Evolutionary conservation across 2,329 filamentous ascomycete species (phyloP), one percentile per base, ranked within the genome.

Genomic region (Hypoxylon sp.): DNA sequence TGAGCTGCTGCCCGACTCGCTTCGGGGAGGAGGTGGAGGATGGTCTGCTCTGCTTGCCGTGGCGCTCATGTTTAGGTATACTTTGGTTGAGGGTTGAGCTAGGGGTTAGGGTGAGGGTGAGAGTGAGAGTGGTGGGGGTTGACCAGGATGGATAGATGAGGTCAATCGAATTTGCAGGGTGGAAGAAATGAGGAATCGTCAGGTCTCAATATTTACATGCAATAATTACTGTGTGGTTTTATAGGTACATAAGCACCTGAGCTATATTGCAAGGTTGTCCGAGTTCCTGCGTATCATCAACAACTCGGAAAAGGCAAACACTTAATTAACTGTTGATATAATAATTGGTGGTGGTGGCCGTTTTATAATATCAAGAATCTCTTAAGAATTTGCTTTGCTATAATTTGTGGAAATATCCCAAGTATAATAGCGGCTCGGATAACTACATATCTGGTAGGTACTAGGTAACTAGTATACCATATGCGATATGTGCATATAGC

Each of bases 1-100:
- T 27, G 68, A 69, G 16, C 66, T 67, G 16, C 66, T 67, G 36
- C 69, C 70, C 1, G 73, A 75, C 53, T 68, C 68, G 62, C 67
- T 68, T 29, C n/a, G n/a, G n/a, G n/a, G n/a, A n/a, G 49, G 40
- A 16, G 41, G 38, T 7, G 59, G 61, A 31, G 61, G 59, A 9
- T 54, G 52, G 17, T 51, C 57, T 49, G 38, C 35, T 34, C 35
- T 47, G 27, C 34, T 47, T 20, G 34, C 48, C 40, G 31, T 42
- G 15, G 59, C 32, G 23, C 38, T 45, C 52, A 60, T 60, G 17
- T 23, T 47, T 41, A 16, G 9, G 34, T 44, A 16, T 12, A n/a
- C 32, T n/a, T 37, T 16, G 29, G 4, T 36, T 23, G 34, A 20
- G 20, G 26, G n/a, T n/a, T n/a, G n/a, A n/a, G n/a, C n/a, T n/a